Base-by-base conservation (phyloP, 768 basidiomycete species). In the Daedaleopsis sinensis region DNA sequence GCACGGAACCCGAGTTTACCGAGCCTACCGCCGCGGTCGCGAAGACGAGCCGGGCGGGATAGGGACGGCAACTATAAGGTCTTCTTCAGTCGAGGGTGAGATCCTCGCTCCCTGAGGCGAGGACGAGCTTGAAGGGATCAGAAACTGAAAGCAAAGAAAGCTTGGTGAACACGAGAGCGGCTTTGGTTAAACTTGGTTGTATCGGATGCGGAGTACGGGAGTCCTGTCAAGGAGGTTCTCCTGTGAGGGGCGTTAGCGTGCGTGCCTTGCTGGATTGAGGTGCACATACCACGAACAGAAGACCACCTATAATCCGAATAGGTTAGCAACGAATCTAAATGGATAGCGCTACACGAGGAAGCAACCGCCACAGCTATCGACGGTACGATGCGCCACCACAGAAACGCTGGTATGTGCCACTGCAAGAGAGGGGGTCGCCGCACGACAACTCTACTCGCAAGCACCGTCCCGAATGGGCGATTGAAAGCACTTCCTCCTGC, bases 221-320 rank as follows among this genome's bases (percentile, higher is more conserved):
- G 72, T 68, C 73, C 68, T 84, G 83, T 88, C 80, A 91, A 78
- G 90, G 89, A 77, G 90, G 91, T 86, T 91, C 88, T 71, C 90
- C 90, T 92, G 65, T 12, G 37, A 75, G 65, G 52, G 53, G 27
- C 35, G 19, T 53, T 15, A 53, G 52, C 2, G 5, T 38, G 16
- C 18, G 13, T 42, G 3, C 18, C 39, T 42, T 2, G 19, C 27
- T 35, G 23, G 23, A 48, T 37, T 5, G 24, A 13, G 43, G 65
- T 57, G 57, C 27, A 77, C 84, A 58, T 56, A 89, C 90, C 90
- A 83, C 89, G 80, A 71, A 91, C 83, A 62, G 86, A 87, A 74
- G 86, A 85, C 89, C 88, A 90, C 89, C 90, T 91, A 57, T 44
- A 47, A 54, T 58, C 63, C 65, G 27, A 7, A 35, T 39, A 59